Conservation (phyloP, 768 basidiomycete genomes). For the Lentinula sp. region DNA sequence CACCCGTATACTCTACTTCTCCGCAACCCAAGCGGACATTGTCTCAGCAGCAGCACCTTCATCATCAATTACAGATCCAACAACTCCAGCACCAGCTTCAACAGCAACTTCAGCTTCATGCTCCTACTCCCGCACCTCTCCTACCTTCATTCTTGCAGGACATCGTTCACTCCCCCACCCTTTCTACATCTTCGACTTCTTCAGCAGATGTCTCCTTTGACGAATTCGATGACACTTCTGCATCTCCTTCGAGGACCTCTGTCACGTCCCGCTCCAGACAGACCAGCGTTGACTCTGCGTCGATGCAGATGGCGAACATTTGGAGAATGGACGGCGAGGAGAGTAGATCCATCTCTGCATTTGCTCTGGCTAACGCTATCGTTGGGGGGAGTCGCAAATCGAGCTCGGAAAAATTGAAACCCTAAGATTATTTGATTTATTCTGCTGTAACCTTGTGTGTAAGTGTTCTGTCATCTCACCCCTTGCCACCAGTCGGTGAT, state of each 20-base stretch:
- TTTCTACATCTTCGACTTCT: conserved; percentile 59
- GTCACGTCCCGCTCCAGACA: conserved; percentile 2
- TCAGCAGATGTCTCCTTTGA: conserved; percentile 64
- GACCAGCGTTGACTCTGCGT: conserved; percentile 15
- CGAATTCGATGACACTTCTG: conserved; percentile 31
- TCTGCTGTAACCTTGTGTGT: conserved; percentile 1
- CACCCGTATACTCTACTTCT: conserved; percentile 31
- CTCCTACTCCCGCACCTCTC: conserved; percentile 41
- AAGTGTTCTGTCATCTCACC: background rate
- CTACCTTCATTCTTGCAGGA: conserved; percentile 78
- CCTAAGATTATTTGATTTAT: background rate
- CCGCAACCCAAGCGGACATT: conserved; percentile 17
- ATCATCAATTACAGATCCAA: conserved; percentile 12
- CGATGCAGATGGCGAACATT: conserved; percentile 41
- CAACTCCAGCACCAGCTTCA: conserved; percentile 11
- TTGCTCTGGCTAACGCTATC: conserved; percentile 38
- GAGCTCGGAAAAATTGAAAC: conserved; percentile 26
- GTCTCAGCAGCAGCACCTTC: conserved; percentile 14
- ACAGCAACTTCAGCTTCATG: conserved; percentile 20
- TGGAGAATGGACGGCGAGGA: conserved; percentile 75
- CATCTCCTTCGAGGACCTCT: conserved; percentile 2
- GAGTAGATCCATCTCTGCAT: conserved; percentile 45
- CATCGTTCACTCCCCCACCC: conserved; percentile 61
- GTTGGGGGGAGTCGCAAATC: conserved; percentile 29
- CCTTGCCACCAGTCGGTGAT: too few species aligned